Percentiles rank a stretch among this genome's conserved stretches.
Conservation (phyloP, 208 protist genomes). For the Acanthamoeba lenticulata region DNA sequence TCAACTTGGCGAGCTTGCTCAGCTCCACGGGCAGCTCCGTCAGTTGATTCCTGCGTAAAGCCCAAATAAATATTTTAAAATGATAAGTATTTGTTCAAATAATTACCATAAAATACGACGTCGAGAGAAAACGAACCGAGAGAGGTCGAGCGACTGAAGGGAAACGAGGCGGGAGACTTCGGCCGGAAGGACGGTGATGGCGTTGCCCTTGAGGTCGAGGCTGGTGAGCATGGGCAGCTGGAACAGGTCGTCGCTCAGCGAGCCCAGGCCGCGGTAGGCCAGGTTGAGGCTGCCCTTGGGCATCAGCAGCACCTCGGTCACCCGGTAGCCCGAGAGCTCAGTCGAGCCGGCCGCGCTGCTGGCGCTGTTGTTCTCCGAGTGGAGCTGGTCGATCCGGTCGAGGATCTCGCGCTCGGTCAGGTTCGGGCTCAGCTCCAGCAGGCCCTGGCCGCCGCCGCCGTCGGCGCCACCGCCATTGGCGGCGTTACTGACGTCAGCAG, state of each 20-base stretch:
- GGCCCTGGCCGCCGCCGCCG: neutral
- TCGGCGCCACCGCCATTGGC: neutral
- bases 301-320: conserved; percentile 59
- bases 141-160: neutral
- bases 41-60: neutral
- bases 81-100: too few species aligned
- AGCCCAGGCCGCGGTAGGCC: neutral
- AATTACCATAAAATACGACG: too few species aligned
- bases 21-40: neutral
- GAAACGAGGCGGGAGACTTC: conserved; percentile 24
- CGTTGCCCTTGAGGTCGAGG: conserved; percentile 13
- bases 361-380: neutral
- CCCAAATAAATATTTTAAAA: too few species aligned
- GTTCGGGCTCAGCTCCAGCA: neutral
- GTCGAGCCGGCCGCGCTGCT: neutral
- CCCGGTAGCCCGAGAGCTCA: neutral
- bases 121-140: neutral
- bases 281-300: conserved; percentile 20
- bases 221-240: conserved; percentile 54
- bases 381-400: neutral
- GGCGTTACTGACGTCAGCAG: too few species aligned
- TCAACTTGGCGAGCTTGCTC: neutral
- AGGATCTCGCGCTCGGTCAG: conserved; percentile 12
- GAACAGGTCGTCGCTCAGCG: conserved; percentile 6
- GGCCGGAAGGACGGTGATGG: neutral